Conservation (phyloP, 148 eudicot species). For the Vaccinium corymbosum region DNA sequence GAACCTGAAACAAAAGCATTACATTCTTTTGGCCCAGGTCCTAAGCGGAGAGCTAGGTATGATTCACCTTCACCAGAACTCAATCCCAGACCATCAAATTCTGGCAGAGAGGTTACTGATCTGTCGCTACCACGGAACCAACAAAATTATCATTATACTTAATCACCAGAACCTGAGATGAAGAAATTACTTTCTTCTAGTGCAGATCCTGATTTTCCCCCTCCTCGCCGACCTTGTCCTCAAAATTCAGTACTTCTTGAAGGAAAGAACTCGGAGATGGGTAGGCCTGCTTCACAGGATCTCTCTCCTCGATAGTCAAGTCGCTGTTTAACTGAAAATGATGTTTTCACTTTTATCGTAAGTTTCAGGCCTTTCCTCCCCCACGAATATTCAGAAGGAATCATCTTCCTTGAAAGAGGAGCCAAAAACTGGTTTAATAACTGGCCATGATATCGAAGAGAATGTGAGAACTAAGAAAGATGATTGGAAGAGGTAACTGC, state of each 20-base stretch:
- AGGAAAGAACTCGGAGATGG: constrained; percentile 4
- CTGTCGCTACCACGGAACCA: background rate
- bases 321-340: background rate
- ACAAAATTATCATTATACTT: background rate
- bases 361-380: too few relatives aligned
- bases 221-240: constrained; percentile 32
- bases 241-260: background rate
- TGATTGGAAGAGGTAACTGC: constrained; percentile 56
- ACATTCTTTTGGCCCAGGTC: background rate
- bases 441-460: constrained; percentile 74
- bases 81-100: constrained; percentile 18
- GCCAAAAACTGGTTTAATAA: constrained; percentile 70
- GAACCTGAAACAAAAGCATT: constrained; percentile 22
- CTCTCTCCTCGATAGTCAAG: constrained; percentile 13
- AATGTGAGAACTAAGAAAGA: constrained; percentile 50
- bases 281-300: constrained; percentile 5
- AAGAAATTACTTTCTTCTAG: background rate
- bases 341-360: constrained; percentile 14
- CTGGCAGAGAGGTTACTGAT: constrained; percentile 13
- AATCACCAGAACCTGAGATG: constrained; percentile 12
- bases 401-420: constrained; percentile 19
- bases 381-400: constrained; percentile 14
- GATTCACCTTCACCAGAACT: constrained; percentile 29
- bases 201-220: constrained; percentile 36
- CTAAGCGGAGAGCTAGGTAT: constrained; percentile 17